Percentiles rank a stretch among this genome's conserved stretches.
phyloP scores from a whole-genome alignment of 2,329 filamentous ascomycete genomes.

The Xylaria multiplex region DNA sequence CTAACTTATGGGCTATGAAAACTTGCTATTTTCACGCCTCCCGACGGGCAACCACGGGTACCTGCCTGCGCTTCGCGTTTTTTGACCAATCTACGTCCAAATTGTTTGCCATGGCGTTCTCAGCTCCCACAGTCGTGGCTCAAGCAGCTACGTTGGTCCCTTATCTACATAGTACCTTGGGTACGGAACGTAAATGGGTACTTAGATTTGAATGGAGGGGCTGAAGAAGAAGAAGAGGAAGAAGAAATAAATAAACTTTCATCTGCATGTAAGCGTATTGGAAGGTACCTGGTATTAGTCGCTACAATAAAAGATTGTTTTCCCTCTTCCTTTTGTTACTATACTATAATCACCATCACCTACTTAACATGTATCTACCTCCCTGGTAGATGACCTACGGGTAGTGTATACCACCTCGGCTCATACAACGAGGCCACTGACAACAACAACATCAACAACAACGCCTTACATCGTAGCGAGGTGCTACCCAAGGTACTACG shows the following conservation, averaged over 20 bases:
- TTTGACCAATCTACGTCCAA: conserved; percentile 10
- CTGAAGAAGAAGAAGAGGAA: conserved; percentile 5
- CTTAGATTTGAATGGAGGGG: not conserved
- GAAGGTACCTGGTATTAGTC: too few species aligned
- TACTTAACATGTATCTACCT: too few species aligned
- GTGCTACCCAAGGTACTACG: not conserved
- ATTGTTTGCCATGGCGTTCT: conserved; percentile 16
- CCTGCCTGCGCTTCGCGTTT: conserved; percentile 19
- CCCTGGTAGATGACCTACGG: too few species aligned
- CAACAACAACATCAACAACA: not conserved
- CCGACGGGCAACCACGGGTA: conserved; percentile 8
- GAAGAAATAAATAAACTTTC: not conserved
- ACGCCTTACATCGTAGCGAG: not conserved
- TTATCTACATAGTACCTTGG: not conserved
- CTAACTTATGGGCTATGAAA: not conserved
- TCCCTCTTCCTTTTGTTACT: too few species aligned
- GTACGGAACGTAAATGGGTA: too few species aligned
- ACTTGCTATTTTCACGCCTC: conserved; percentile 2
- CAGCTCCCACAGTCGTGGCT: conserved; percentile 10
- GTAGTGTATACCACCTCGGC: too few species aligned
- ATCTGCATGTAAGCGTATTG: not conserved
- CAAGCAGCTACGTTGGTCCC: not conserved
- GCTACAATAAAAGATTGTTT: too few species aligned
- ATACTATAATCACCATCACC: too few species aligned
- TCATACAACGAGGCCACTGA: not conserved